phyloP scores from a whole-genome alignment of 768 basidiomycete genomes.

The Russula sp. region DNA sequence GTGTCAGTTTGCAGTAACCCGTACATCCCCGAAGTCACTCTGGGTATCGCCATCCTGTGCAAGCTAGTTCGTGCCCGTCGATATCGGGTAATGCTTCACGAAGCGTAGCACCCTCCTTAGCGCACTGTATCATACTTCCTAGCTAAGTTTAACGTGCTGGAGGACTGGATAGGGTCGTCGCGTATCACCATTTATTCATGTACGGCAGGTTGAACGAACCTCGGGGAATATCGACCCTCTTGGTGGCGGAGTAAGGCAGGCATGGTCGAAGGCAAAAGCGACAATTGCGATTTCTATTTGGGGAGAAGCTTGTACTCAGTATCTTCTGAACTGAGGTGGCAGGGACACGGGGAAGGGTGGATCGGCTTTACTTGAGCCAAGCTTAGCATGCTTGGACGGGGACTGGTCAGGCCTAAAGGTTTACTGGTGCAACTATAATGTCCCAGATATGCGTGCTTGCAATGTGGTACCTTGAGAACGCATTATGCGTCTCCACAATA shows the following conservation, averaged over 20 bases:
- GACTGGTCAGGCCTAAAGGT: no score
- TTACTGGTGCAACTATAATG: no score
- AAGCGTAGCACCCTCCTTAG: conserved; percentile 16
- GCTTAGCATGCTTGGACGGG: conserved; percentile 20
- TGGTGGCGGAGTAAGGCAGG: conserved; percentile 27
- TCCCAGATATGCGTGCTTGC: no score
- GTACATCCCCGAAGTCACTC: no score
- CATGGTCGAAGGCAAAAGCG: conserved; percentile 29
- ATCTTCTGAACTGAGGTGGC: conserved; percentile 21
- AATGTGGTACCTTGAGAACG: no score
- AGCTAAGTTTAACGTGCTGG: conserved; percentile 19
- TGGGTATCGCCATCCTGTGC: background rate
- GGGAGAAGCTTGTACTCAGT: conserved; percentile 30
- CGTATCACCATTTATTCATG: conserved; percentile 28
- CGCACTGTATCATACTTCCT: conserved; percentile 5
- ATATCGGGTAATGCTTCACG: conserved; percentile 21
- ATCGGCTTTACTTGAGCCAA: background rate
- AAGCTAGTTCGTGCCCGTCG: conserved; percentile 19
- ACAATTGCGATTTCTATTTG: conserved; percentile 26
- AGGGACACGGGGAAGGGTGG: background rate
- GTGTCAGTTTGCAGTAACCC: no score
- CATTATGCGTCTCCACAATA: no score
- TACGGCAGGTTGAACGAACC: conserved; percentile 26
- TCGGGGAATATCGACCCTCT: conserved; percentile 22
- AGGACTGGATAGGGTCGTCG: conserved; percentile 26